These are phyloP conservation scores for Excoecaria agallocha DNA, from an alignment of 345 rosid species.

Conservation along the genomic window DNA sequence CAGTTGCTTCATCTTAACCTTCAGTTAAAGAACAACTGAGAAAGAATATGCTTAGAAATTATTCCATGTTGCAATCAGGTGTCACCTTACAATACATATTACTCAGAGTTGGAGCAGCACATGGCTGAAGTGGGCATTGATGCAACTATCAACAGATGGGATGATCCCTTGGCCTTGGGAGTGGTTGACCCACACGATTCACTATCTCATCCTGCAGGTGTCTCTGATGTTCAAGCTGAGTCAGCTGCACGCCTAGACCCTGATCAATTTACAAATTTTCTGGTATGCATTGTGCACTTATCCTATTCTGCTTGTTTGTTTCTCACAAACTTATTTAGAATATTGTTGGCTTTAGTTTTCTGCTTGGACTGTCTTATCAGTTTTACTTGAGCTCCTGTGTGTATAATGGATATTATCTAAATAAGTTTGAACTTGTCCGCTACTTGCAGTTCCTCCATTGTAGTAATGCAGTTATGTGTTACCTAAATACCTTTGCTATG, in stretches of 20 bases:
- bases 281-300: slow-evolving; percentile 43
- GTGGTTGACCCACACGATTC: slow-evolving; percentile 95
- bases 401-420: background rate
- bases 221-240: slow-evolving; percentile 88
- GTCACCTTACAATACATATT: slow-evolving; percentile 93
- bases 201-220: slow-evolving; percentile 95
- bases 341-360: background rate
- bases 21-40: background rate
- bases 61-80: slow-evolving; percentile 47
- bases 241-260: slow-evolving; percentile 77
- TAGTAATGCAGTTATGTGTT: background rate
- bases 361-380: background rate
- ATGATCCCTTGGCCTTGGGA: slow-evolving; percentile 82
- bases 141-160: slow-evolving; percentile 81
- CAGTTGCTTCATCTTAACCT: background rate
- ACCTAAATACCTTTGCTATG: background rate
- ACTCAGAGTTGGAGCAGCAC: slow-evolving; percentile 87
- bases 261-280: slow-evolving; percentile 86
- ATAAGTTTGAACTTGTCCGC: background rate
- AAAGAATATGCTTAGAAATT: background rate
- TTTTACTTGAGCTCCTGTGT: slow-evolving; percentile 4
- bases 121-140: slow-evolving; percentile 81
- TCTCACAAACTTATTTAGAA: background rate
- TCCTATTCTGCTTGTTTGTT: background rate
- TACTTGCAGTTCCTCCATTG: background rate